Evolutionary conservation across 257 asterid genomes (phyloP).

Genomic region (Misopates orontium): DNA sequence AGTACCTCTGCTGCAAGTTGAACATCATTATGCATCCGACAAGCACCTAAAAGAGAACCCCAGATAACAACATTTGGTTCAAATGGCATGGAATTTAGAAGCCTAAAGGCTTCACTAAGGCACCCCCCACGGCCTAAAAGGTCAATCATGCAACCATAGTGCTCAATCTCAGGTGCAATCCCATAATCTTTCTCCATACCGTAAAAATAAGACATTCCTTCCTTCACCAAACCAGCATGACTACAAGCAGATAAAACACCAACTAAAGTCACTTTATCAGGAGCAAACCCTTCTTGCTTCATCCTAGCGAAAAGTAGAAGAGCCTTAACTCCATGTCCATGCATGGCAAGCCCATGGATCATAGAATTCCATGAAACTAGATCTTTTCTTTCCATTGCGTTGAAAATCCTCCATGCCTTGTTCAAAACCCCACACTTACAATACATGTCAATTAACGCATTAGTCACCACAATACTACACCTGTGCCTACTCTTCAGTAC

Average conservation of each 20-base stretch:
- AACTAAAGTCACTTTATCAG: constrained; percentile 69
- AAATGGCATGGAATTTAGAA: constrained; percentile 65
- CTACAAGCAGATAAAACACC: constrained; percentile 71
- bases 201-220: constrained; percentile 53
- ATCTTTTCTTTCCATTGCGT: constrained; percentile 50
- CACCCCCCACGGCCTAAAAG: constrained; percentile 82
- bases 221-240: constrained; percentile 64
- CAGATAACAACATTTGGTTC: constrained; percentile 73
- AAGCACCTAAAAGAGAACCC: constrained; percentile 79
- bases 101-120: constrained; percentile 62
- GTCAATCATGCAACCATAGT: constrained; percentile 79
- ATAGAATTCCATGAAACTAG: constrained; percentile 77
- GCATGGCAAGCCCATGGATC: constrained; percentile 77
- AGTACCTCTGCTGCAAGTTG: constrained; percentile 51
- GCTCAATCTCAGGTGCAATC: constrained; percentile 62
- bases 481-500: constrained; percentile 31
- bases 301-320: constrained; percentile 55
- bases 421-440: constrained; percentile 79
- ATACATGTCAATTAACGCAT: constrained; percentile 81
- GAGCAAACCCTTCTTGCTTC: constrained; percentile 56
- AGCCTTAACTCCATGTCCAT: constrained; percentile 66
- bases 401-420: constrained; percentile 49
- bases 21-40: constrained; percentile 59
- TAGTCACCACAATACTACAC: constrained; percentile 45
- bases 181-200: constrained; percentile 60